These are phyloP conservation scores for Lasiodiplodia sp. DNA, from an alignment of 2,329 filamentous ascomycete species.

Conservation along the genomic window DNA sequence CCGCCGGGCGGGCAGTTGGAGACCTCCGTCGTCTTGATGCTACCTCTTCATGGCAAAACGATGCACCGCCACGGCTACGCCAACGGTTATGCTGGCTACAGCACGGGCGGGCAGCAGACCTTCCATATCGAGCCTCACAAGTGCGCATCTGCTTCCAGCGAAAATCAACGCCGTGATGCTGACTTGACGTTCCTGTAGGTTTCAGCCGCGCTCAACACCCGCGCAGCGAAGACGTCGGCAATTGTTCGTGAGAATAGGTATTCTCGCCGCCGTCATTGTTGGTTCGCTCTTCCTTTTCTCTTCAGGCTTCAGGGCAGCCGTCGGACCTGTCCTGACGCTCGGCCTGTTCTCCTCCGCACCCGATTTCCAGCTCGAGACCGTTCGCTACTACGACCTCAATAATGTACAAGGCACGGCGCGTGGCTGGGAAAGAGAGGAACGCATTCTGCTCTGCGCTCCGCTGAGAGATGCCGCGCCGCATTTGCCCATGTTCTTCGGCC, in stretches of 20 bases:
- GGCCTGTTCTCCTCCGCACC: constrained; percentile 72
- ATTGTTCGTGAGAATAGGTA: constrained; percentile 72
- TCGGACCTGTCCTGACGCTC: constrained; percentile 70
- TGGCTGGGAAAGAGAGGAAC: constrained; percentile 95
- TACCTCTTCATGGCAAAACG: constrained; percentile 76
- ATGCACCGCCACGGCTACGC: constrained; percentile 89
- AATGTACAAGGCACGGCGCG: constrained; percentile 89
- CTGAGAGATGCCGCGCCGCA: constrained; percentile 91
- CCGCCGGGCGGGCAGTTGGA: constrained; percentile 24
- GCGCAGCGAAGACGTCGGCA: constrained; percentile 76
- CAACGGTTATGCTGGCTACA: constrained; percentile 76
- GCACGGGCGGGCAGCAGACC: constrained; percentile 70
- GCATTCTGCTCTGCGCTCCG: constrained; percentile 92
- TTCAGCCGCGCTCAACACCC: constrained; percentile 81
- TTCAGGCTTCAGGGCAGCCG: constrained; percentile 71
- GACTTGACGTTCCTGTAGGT: constrained; percentile 61
- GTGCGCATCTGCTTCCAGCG: constrained; percentile 58
- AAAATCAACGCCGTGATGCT: constrained; percentile 38
- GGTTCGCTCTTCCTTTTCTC: constrained; percentile 75
- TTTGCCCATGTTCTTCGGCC: constrained; percentile 98
- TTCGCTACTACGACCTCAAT: constrained; percentile 94
- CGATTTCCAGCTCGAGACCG: constrained; percentile 85
- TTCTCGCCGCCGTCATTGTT: constrained; percentile 62
- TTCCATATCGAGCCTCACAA: constrained; percentile 91
- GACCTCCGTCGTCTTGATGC: constrained; percentile 51